These are phyloP conservation scores for Silene conica DNA, from an alignment of 148 eudicot species.

Conservation along the genomic window DNA sequence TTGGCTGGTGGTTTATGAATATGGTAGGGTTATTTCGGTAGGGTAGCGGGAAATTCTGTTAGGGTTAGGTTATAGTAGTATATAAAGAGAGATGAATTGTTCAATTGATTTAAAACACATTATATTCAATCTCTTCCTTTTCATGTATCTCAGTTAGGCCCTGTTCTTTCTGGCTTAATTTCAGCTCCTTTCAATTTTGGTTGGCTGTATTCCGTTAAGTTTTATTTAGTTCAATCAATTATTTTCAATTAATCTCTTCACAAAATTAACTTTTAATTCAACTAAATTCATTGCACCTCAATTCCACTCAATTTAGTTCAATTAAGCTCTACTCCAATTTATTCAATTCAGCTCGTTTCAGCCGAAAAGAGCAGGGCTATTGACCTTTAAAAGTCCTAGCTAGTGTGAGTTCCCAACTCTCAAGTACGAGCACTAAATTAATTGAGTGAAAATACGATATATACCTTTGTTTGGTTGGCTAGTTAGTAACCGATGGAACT, in stretches of 20 bases:
- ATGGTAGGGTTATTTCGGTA: not conserved
- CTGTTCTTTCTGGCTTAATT: no score
- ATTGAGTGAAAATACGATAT: not conserved
- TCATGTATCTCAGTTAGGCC: not conserved
- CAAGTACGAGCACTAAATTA: not conserved
- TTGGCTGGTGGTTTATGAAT: conserved; percentile 11
- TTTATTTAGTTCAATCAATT: no score
- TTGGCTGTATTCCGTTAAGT: no score
- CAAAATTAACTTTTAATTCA: no score
- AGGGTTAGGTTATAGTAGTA: not conserved
- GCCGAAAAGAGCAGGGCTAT: no score
- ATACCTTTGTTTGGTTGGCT: not conserved
- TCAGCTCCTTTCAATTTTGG: no score
- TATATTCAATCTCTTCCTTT: not conserved
- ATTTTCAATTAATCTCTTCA: no score
- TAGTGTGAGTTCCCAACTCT: not conserved
- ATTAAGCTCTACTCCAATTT: no score
- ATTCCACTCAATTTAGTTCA: no score
- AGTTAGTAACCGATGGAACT: not conserved
- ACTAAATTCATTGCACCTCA: no score
- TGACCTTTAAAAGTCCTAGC: not conserved
- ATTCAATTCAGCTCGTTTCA: no score
- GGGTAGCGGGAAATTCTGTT: conserved; percentile 19
- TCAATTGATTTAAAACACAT: no score
- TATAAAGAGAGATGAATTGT: not conserved